Percentiles rank a stretch among this genome's conserved stretches.
phyloP scores from a whole-genome alignment of 495 filamentous ascomycete species.

The Friedmanniomyces endolithicus region DNA sequence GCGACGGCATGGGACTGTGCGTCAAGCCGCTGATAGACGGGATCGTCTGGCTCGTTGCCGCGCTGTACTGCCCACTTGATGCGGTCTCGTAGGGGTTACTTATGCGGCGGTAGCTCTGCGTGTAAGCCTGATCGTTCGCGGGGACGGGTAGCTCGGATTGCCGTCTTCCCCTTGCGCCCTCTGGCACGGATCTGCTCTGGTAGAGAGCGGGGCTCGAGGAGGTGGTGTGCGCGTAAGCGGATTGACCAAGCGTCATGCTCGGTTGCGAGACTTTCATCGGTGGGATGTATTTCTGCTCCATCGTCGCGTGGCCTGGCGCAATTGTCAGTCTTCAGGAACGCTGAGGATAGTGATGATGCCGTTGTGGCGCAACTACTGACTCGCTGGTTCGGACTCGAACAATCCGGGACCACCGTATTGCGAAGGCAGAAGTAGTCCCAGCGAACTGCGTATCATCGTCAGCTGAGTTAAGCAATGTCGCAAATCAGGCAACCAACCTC shows the following conservation, averaged over 20 bases:
- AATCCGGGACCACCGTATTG: slow-evolving; percentile 13
- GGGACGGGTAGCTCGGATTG: slow-evolving; percentile 6
- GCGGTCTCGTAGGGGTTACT: slow-evolving; percentile 16
- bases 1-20: slow-evolving; percentile 16
- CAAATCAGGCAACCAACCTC: slow-evolving; percentile 6
- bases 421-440: slow-evolving; percentile 17
- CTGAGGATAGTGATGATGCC: not conserved
- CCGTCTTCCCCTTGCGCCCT: not conserved
- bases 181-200: slow-evolving; percentile 2
- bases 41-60: slow-evolving; percentile 6
- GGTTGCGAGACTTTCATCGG: slow-evolving; percentile 16
- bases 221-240: slow-evolving; percentile 11
- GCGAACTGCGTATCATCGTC: slow-evolving; percentile 9
- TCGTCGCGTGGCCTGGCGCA: slow-evolving; percentile 15
- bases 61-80: slow-evolving; percentile 1
- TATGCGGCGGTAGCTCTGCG: slow-evolving; percentile 3
- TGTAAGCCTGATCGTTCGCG: slow-evolving; percentile 3
- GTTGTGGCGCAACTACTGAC: slow-evolving; percentile 6
- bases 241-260: not conserved
- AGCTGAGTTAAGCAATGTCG: not conserved
- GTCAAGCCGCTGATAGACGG: slow-evolving; percentile 17
- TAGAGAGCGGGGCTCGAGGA: slow-evolving; percentile 17
- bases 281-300: slow-evolving; percentile 18
- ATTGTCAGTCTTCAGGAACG: not conserved
- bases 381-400: slow-evolving; percentile 10